Conservation (phyloP, 1,284 basidiomycete species). For the Sporisorium scitamineum region DNA sequence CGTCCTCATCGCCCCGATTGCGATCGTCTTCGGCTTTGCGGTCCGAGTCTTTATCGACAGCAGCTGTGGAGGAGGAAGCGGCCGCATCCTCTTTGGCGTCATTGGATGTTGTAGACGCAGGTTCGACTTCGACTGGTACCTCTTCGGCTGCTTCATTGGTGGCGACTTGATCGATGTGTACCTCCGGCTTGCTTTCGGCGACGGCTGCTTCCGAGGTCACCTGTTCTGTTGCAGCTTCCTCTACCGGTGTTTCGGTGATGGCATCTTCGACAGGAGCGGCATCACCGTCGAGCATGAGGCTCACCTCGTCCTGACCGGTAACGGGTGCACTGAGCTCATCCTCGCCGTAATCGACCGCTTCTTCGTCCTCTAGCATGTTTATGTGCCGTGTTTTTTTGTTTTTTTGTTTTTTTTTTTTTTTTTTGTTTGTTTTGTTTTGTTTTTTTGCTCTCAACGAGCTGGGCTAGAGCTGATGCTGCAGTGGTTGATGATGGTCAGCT, state of each 20-base stretch:
- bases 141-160: neutral
- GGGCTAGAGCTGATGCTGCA: neutral
- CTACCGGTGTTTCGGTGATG: neutral
- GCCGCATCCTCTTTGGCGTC: neutral
- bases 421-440: no score
- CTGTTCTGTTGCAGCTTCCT: constrained; percentile 2
- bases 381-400: no score
- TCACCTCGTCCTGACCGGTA: constrained; percentile 33
- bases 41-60: neutral
- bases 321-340: constrained; percentile 34
- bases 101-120: neutral
- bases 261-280: neutral
- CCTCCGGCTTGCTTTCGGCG: neutral
- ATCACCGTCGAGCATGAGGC: constrained; percentile 28
- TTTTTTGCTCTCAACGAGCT: neutral
- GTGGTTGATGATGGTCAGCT: neutral
- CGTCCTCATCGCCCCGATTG: neutral
- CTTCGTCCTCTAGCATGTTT: constrained; percentile 47
- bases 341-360: constrained; percentile 50
- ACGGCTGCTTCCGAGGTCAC: neutral
- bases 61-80: neutral
- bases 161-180: neutral
- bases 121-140: neutral
- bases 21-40: neutral
- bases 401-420: no score